Conservation (phyloP, 371 early-diverging fungal genomes). For the Apophysomyces elegans region DNA sequence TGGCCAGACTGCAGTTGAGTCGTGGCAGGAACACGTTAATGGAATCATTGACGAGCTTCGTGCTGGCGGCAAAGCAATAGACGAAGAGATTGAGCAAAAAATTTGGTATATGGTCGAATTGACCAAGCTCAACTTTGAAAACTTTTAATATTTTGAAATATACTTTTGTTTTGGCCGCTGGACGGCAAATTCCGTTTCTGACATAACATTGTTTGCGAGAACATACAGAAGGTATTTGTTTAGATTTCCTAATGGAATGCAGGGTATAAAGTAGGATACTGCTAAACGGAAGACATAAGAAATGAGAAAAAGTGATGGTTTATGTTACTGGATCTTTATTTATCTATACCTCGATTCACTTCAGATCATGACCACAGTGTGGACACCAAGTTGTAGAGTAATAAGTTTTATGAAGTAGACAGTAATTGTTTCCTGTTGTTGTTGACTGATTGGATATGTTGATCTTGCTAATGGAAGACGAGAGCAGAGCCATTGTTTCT, state of each 20-base stretch:
- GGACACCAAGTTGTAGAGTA: conserved; percentile 30
- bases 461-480: not conserved
- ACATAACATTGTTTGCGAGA: not conserved
- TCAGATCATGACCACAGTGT: conserved; percentile 27
- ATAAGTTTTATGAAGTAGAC: conserved; percentile 23
- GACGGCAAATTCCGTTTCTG: not conserved
- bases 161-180: not conserved
- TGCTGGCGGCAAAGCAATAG: not conserved
- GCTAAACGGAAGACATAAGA: not conserved
- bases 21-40: conserved; percentile 15
- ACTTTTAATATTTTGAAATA: too few relatives aligned
- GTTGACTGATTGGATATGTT: not conserved
- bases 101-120: conserved; percentile 13
- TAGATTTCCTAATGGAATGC: too few relatives aligned
- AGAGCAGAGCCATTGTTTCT: not conserved
- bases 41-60: conserved; percentile 14
- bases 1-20: not conserved
- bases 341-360: conserved; percentile 4
- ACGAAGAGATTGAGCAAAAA: not conserved
- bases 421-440: conserved; percentile 15
- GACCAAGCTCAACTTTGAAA: not conserved
- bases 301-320: not conserved
- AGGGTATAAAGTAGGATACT: too few relatives aligned
- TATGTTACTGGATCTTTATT: not conserved
- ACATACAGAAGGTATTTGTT: not conserved